phyloP scores from a whole-genome alignment of 768 basidiomycete species.

The Lepiota brunneoincarnata region DNA sequence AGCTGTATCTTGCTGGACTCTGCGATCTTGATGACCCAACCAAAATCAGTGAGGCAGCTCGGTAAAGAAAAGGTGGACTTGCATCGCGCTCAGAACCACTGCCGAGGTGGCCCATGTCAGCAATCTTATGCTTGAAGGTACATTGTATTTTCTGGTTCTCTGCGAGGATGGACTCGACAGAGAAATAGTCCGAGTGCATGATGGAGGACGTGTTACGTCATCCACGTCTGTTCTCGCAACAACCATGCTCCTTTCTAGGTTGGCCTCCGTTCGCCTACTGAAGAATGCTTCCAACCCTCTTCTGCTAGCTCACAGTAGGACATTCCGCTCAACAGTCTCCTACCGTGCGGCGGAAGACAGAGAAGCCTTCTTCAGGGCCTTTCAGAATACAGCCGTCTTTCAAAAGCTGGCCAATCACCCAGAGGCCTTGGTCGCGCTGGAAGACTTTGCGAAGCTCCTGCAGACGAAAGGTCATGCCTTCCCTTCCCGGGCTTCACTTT shows the following conservation, averaged over 20 bases:
- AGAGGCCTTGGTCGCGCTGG: constrained; percentile 46
- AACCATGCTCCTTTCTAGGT: constrained; percentile 9
- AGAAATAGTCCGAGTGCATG: constrained; percentile 94
- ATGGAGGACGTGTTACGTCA: constrained; percentile 15
- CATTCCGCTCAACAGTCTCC: constrained; percentile 12
- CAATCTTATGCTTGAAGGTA: constrained; percentile 83
- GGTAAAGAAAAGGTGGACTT: constrained; percentile 24
- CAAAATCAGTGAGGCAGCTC: neutral
- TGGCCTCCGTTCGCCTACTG: constrained; percentile 9
- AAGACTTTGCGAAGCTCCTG: constrained; percentile 41
- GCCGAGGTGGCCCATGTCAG: constrained; percentile 85
- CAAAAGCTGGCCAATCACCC: constrained; percentile 48
- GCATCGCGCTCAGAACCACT: constrained; percentile 85
- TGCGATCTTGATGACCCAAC: constrained; percentile 57
- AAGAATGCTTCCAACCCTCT: constrained; percentile 8
- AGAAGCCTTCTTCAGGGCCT: constrained; percentile 4
- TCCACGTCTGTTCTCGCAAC: neutral
- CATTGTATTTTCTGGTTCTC: constrained; percentile 98
- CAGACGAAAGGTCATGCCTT: constrained; percentile 41
- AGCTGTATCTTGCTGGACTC: constrained; percentile 74
- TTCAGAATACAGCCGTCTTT: constrained; percentile 44
- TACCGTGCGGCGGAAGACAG: constrained; percentile 9
- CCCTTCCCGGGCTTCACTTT: neutral
- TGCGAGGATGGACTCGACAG: constrained; percentile 85
- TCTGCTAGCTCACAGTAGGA: constrained; percentile 3